A percentile compares a stretch with the other conserved stretches of the same genome.
Evolutionary conservation across 306 rosid species (phyloP).

Genomic region (Crotalaria pallida): DNA sequence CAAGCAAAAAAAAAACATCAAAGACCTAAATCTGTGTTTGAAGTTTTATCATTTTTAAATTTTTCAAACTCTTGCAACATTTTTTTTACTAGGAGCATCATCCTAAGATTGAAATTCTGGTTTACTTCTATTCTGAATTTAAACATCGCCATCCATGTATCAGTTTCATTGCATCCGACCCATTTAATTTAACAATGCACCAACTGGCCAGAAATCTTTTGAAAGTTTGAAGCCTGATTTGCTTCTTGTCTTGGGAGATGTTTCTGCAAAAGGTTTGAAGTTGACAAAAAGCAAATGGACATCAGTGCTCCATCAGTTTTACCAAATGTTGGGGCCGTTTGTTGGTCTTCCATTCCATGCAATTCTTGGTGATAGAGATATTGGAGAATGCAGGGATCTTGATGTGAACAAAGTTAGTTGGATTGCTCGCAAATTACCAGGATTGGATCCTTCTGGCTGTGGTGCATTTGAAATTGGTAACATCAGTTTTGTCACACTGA

Average conservation of each 20-base stretch:
- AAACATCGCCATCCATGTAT: slow-evolving; percentile 5
- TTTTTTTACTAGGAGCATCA: not conserved
- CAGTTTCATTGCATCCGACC: not conserved
- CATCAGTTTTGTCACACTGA: slow-evolving; percentile 56
- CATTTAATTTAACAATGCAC: slow-evolving; percentile 23
- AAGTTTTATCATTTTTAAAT: slow-evolving; percentile 1
- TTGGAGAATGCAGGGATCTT: slow-evolving; percentile 43
- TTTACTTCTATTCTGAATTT: slow-evolving; percentile 22
- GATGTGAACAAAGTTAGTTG: slow-evolving; percentile 32
- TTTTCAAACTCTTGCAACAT: slow-evolving; percentile 2
- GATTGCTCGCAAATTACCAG: slow-evolving; percentile 48
- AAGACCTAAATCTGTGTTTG: too few species aligned
- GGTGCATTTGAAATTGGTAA: slow-evolving; percentile 61
- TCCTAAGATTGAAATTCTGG: slow-evolving; percentile 16
- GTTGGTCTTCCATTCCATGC: slow-evolving; percentile 53
- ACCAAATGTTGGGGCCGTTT: slow-evolving; percentile 48
- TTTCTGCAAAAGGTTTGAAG: slow-evolving; percentile 58
- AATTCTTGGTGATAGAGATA: slow-evolving; percentile 62
- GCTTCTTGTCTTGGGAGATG: slow-evolving; percentile 65
- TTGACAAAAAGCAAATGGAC: slow-evolving; percentile 40
- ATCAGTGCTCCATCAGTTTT: slow-evolving; percentile 45
- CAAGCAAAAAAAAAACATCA: too few species aligned
- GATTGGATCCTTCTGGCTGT: slow-evolving; percentile 51
- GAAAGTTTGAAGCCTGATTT: slow-evolving; percentile 52
- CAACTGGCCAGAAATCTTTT: slow-evolving; percentile 59